phyloP scores from a whole-genome alignment of 75 land plant species.

The Picea glauca region DNA sequence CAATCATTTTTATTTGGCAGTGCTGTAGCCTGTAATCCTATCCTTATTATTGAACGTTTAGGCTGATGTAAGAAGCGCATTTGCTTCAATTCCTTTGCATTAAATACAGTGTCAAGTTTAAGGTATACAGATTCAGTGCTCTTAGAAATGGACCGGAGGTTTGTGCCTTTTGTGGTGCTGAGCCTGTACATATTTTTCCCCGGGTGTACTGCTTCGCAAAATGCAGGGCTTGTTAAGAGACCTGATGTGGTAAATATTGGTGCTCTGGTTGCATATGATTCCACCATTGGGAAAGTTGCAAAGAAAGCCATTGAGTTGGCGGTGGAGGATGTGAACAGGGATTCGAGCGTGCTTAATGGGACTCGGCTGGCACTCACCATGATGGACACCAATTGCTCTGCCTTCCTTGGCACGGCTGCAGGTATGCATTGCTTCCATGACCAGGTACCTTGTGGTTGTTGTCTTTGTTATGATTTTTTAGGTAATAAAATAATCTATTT shows the following conservation, averaged over 20 bases:
- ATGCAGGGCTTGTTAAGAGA: not conserved
- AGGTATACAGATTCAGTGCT: not conserved
- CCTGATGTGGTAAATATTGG: conserved; percentile 18
- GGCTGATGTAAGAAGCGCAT: no score
- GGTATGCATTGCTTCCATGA: conserved; percentile 1
- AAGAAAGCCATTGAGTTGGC: conserved; percentile 17
- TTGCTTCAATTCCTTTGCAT: not conserved
- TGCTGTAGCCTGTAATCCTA: no score
- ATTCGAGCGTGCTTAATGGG: conserved; percentile 16
- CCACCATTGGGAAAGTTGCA: conserved; percentile 13
- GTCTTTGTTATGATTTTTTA: no score
- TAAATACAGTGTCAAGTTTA: not conserved
- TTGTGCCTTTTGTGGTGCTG: not conserved
- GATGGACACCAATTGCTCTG: conserved; percentile 20
- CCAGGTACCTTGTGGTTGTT: no score
- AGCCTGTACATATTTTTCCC: not conserved
- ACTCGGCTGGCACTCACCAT: conserved; percentile 7
- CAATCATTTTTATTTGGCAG: not conserved
- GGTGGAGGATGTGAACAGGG: conserved; percentile 19
- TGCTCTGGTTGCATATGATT: conserved; percentile 16
- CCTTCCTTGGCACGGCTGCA: conserved; percentile 18
- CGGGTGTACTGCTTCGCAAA: not conserved
- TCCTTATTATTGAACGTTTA: no score
- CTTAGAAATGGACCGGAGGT: not conserved
- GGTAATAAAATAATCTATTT: no score